Conservation (phyloP, 78 protist species). For the Emiliania huxleyi region DNA sequence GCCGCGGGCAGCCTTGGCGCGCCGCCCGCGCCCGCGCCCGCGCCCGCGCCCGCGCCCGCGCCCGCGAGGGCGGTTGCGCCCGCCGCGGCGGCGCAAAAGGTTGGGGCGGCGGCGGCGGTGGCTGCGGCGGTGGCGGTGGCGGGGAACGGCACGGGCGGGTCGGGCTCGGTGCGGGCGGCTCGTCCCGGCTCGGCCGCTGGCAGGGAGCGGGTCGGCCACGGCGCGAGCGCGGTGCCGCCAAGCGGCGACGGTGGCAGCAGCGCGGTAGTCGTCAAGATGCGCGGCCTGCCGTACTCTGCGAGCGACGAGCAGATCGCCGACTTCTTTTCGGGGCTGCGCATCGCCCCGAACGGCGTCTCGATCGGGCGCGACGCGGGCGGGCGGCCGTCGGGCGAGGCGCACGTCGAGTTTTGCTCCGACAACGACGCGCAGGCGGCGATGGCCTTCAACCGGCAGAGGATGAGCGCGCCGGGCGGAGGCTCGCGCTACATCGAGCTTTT, state of each 20-base stretch:
- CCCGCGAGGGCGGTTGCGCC: not conserved
- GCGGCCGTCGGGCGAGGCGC: not conserved
- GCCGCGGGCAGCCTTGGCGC: not conserved
- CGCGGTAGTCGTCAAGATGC: not conserved
- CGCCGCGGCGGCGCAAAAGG: not conserved
- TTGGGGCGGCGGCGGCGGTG: not conserved
- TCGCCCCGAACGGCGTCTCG: not conserved
- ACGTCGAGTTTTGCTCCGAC: not conserved
- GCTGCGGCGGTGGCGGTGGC: too few species aligned
- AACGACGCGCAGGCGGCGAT: conserved; percentile 4
- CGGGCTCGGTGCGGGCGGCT: not conserved
- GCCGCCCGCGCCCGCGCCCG: not conserved
- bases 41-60: not conserved
- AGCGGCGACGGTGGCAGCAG: not conserved
- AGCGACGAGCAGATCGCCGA: not conserved
- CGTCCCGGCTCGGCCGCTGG: not conserved
- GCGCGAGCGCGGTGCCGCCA: too few species aligned
- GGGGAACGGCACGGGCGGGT: not conserved
- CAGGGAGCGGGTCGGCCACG: not conserved
- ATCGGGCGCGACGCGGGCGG: not conserved
- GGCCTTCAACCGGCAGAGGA: not conserved
- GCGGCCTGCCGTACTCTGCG: not conserved
- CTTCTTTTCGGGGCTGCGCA: not conserved
- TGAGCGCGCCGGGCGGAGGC: not conserved
- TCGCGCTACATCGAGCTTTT: conserved; percentile 10